Evolutionary conservation across 306 rosid genomes (phyloP).

Genomic region (Dalbergia oliveri): DNA sequence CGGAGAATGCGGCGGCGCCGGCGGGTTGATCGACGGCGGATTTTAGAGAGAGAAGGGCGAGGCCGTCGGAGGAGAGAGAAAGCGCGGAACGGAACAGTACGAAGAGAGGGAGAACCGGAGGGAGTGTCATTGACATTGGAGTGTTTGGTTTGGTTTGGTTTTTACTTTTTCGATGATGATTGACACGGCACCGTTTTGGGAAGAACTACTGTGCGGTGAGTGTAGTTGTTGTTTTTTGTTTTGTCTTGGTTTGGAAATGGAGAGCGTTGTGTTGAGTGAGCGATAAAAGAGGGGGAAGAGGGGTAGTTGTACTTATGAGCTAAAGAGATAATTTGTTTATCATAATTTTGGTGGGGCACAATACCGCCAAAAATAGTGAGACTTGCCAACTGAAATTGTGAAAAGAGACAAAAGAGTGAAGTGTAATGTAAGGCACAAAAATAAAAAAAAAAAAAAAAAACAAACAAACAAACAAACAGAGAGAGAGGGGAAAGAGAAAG

Average conservation of each 20-base stretch:
- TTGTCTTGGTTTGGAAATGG: not conserved
- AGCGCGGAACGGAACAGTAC: conserved; percentile 27
- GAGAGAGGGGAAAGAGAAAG: not conserved
- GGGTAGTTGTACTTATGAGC: conserved; percentile 39
- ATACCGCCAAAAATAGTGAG: conserved; percentile 65
- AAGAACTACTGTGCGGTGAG: not conserved
- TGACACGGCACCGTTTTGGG: conserved; percentile 30
- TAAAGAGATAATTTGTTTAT: conserved; percentile 42
- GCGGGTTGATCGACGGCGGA: conserved; percentile 72
- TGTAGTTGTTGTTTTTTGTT: not conserved
- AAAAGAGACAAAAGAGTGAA: conserved; percentile 47
- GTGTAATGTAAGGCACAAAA: conserved; percentile 76
- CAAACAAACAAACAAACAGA: too few relatives aligned
- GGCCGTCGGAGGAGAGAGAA: conserved; percentile 84
- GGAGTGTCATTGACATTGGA: conserved; percentile 26
- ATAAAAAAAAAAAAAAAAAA: not conserved
- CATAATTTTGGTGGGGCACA: conserved; percentile 56
- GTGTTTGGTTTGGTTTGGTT: not conserved
- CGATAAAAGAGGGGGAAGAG: not conserved
- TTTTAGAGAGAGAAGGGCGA: conserved; percentile 83
- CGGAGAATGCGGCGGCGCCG: conserved; percentile 57
- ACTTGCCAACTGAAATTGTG: conserved; percentile 44
- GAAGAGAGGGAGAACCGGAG: not conserved
- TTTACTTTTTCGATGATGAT: not conserved
- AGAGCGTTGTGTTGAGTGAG: not conserved